A percentile compares a stretch with the other conserved stretches of the same genome.
Evolutionary conservation across 495 filamentous ascomycete species (phyloP).

Genomic region (Aspergillus ellipticus): DNA sequence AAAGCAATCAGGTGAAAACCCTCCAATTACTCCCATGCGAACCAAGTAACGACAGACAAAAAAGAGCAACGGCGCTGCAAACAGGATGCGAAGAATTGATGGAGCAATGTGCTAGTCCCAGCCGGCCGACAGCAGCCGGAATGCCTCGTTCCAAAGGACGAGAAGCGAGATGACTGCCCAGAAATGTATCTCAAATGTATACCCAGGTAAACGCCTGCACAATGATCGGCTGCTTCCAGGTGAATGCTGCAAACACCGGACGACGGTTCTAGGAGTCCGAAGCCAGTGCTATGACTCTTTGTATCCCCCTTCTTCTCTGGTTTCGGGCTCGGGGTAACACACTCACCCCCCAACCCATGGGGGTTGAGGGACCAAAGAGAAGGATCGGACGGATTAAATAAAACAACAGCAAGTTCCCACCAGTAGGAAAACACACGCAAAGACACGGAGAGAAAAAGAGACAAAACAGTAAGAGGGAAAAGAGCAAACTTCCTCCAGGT

Average conservation of each 20-base stretch:
- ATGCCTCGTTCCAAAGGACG: constrained; percentile 3
- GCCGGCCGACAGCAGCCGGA: constrained; percentile 2
- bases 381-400: background rate
- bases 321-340: background rate
- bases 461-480: constrained; percentile 3
- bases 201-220: constrained; percentile 16
- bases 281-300: constrained; percentile 3
- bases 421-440: constrained; percentile 1
- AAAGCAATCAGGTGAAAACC: constrained; percentile 10
- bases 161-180: constrained; percentile 8
- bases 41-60: constrained; percentile 11
- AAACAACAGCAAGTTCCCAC: background rate
- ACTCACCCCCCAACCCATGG: background rate
- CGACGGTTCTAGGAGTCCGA: background rate
- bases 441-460: background rate
- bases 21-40: constrained; percentile 1
- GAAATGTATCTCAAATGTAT: constrained; percentile 15
- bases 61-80: background rate
- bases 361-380: background rate
- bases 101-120: constrained; percentile 7
- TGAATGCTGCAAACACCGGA: constrained; percentile 6
- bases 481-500: background rate
- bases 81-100: constrained; percentile 5
- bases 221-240: constrained; percentile 6
- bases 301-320: background rate